Evolutionary conservation across 768 basidiomycete species (phyloP).

Genomic region (Xerocomellus chrysenteron): DNA sequence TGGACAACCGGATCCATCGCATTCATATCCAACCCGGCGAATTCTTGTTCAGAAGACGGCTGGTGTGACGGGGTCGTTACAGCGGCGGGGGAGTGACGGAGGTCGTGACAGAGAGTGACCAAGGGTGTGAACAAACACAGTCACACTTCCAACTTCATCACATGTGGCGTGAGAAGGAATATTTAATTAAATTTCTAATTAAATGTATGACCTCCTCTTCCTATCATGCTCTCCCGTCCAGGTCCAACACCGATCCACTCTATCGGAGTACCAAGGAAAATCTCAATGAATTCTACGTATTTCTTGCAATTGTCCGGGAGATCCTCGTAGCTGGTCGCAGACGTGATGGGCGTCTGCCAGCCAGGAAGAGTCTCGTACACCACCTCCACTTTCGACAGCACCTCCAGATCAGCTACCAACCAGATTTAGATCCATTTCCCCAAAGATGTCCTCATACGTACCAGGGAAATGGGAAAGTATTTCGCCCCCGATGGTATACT

Average conservation of each 20-base stretch:
- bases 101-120: slow-evolving; percentile 35
- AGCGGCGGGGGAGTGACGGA: slow-evolving; percentile 35
- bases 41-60: slow-evolving; percentile 15
- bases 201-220: slow-evolving; percentile 14
- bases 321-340: slow-evolving; percentile 59
- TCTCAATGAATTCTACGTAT: slow-evolving; percentile 87
- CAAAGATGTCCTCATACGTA: slow-evolving; percentile 33
- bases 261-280: slow-evolving; percentile 66
- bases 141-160: slow-evolving; percentile 12
- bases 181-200: slow-evolving; percentile 17
- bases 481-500: slow-evolving; percentile 75
- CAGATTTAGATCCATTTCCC: background rate
- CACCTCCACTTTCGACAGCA: slow-evolving; percentile 77
- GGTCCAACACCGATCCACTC: slow-evolving; percentile 96
- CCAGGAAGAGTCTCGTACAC: slow-evolving; percentile 88
- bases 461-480: slow-evolving; percentile 86
- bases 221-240: slow-evolving; percentile 75
- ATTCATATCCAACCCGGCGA: slow-evolving; percentile 27
- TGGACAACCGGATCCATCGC: slow-evolving; percentile 35
- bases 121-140: slow-evolving; percentile 20
- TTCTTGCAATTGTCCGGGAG: slow-evolving; percentile 83
- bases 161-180: slow-evolving; percentile 26
- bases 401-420: slow-evolving; percentile 74
- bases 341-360: slow-evolving; percentile 80
- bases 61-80: slow-evolving; percentile 36